These are phyloP conservation scores for Hymenotorrendiella dingleyae DNA, from an alignment of 2,329 filamentous ascomycete species.

Conservation along the genomic window DNA sequence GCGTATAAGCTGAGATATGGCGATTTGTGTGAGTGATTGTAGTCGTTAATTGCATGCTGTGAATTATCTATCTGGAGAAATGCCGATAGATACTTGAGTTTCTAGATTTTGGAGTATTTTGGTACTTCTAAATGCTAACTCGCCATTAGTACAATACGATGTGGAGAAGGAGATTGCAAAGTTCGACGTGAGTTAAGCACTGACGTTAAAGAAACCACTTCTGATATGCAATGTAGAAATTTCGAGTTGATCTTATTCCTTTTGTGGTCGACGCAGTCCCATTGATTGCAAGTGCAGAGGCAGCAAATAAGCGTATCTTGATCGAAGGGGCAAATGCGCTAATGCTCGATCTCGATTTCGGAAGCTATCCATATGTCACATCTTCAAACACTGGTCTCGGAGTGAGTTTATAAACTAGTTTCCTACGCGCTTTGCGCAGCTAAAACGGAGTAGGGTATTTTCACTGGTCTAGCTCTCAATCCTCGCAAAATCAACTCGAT, in stretches of 20 bases:
- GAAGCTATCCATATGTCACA: slow-evolving; percentile 42
- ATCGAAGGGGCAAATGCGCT: slow-evolving; percentile 61
- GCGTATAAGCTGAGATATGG: slow-evolving; percentile 67
- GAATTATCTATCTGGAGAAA: not conserved
- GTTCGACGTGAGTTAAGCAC: slow-evolving; percentile 40
- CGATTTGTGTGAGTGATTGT: slow-evolving; percentile 49
- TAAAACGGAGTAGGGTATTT: slow-evolving; percentile 39
- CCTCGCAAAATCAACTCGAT: slow-evolving; percentile 55
- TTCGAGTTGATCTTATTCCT: slow-evolving; percentile 49
- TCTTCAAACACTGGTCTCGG: slow-evolving; percentile 47
- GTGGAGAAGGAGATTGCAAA: slow-evolving; percentile 61
- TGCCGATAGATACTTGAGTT: too few relatives aligned
- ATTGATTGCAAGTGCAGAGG: slow-evolving; percentile 56
- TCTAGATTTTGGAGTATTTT: too few relatives aligned
- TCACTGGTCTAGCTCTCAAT: slow-evolving; percentile 56
- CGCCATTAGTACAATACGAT: slow-evolving; percentile 39
- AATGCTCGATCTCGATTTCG: slow-evolving; percentile 59
- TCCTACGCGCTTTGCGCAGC: not conserved
- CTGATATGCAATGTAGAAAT: slow-evolving; percentile 28
- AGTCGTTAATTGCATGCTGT: not conserved
- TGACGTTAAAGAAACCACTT: not conserved
- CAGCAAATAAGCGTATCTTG: slow-evolving; percentile 52
- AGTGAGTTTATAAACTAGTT: slow-evolving; percentile 30
- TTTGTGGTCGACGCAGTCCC: slow-evolving; percentile 60
- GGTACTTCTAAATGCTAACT: not conserved